Evolutionary conservation across 2,329 filamentous ascomycete genomes (phyloP), one percentile per base, ranked within the genome.

Genomic region (Microsporum audouinii): DNA sequence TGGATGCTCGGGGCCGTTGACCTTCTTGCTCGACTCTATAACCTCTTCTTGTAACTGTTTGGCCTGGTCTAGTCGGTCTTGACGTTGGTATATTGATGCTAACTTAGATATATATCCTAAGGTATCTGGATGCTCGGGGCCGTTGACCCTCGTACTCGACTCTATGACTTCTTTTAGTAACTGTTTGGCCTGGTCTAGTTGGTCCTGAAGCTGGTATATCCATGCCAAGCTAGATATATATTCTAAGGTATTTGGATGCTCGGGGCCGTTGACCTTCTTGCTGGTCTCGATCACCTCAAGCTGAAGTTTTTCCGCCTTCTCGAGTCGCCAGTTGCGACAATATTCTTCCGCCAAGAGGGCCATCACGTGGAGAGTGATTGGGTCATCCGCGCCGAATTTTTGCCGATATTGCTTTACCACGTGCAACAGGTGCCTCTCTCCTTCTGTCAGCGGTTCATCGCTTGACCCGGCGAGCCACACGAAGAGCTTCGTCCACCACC

Each of bases 121-220:
- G 41, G 69, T 71, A 12, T 64, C 41, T 17, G 63, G 66, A 63
- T 71, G 65, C 45, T 71, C 64, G 5, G 59, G 33, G 1, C 68
- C 67, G 14, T 68, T 62, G 29, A 64, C n/a, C n/a, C n/a, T n/a
- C n/a, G n/a, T n/a, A n/a, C 41, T 45, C 41, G 7, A 17, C 4
- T 45, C 41, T 45, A 45, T 1, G 2, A 23, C 41, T 2, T 27
- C 10, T 45, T 3, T 5, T 3, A 1, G 17, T 17, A 45, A 5
- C 41, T 45, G 41, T 45, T 23, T 2, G n/a, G 41, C 41, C 41
- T 45, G 1, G 0, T 23, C 41, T 23, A 45, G 41, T 5, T 3
- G 41, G 41, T 7, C 41, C 27, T 45, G 41, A 45, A 1, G 14
- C 2, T 1, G 14, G 12, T 45, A 51, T 36, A 36, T 8, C 34